Conservation (phyloP, 306 rosid genomes). For the Ochetophila trinervis region DNA sequence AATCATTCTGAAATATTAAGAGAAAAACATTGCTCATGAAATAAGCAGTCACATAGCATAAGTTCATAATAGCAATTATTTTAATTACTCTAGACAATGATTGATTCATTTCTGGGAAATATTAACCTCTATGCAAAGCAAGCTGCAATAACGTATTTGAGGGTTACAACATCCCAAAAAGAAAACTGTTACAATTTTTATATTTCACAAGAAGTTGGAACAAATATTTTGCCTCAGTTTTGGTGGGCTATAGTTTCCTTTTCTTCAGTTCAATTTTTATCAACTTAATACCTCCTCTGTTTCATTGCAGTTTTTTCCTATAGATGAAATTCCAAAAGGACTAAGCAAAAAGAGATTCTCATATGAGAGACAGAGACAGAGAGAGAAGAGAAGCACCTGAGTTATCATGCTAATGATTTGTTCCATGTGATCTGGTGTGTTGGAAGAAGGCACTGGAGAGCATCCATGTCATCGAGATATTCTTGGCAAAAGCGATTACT, state of each 20-base stretch:
- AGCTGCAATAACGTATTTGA: not conserved
- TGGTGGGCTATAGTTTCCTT: not conserved
- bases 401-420: slow-evolving; percentile 77
- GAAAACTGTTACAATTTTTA: not conserved
- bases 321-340: too few relatives aligned
- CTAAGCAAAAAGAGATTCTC: too few relatives aligned
- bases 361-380: not conserved
- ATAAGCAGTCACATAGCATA: not conserved
- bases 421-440: slow-evolving; percentile 74
- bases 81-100: not conserved
- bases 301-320: not conserved
- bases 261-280: not conserved
- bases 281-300: not conserved
- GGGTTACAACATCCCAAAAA: not conserved
- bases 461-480: slow-evolving; percentile 68
- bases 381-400: slow-evolving; percentile 51
- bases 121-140: not conserved
- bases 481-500: slow-evolving; percentile 81
- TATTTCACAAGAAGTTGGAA: not conserved
- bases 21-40: too few relatives aligned
- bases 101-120: not conserved
- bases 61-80: not conserved
- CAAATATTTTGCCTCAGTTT: not conserved
- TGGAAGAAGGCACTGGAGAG: slow-evolving; percentile 83
- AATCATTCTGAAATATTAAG: not conserved